Base-by-base conservation (phyloP, 2,329 filamentous ascomycete genomes). In the Claviceps maximensis region DNA sequence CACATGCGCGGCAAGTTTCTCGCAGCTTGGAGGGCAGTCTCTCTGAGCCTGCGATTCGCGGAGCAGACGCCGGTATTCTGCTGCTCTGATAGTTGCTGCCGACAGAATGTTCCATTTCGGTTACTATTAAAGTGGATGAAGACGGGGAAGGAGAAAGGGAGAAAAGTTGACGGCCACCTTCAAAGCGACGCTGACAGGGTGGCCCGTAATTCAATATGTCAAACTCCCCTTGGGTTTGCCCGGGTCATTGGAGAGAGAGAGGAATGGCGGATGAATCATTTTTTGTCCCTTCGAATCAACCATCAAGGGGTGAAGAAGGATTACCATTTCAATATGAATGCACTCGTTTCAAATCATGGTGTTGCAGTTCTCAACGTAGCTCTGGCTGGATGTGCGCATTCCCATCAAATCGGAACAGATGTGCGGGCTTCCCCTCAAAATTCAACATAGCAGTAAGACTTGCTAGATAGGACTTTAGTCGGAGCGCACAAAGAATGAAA, bases 1-100 rank as follows among this genome's bases (percentile, higher is more conserved):
- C 65, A 56, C 67, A 70, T 29, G 63, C 57, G 42, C 67, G 61
- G 54, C 67, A 70, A 54, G 65, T 69, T 49, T 68, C 63, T 46
- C 67, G 61, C n/a, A 68, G 52, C 47, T 65, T 66, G 15, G 45
- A 47, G 19, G 45, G 27, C 4, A 29, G 10, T 31, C 27, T 31
- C 8, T 47, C 45, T 10, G 45, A 31, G 45, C 25, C 17, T 19
- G 27, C 12, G 12, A n/a, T 25, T 5, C 17, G 27, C 45, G 45
- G 25, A 47, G 17, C 15, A 47, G 45, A 29, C 45, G 25, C 27
- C 17, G 27, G 4, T 2, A 15, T 29, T 17, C 25, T 31, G 25
- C 25, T 15, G 45, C 45, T 47, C 45, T 31, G 25, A 17, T 19
- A 19, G 19, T 19, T n/a, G 25, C 8, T 17, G 9, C 15, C 45